phyloP scores from a whole-genome alignment of 495 filamentous ascomycete species.

The Hyphodiscus hymeniophilus region DNA sequence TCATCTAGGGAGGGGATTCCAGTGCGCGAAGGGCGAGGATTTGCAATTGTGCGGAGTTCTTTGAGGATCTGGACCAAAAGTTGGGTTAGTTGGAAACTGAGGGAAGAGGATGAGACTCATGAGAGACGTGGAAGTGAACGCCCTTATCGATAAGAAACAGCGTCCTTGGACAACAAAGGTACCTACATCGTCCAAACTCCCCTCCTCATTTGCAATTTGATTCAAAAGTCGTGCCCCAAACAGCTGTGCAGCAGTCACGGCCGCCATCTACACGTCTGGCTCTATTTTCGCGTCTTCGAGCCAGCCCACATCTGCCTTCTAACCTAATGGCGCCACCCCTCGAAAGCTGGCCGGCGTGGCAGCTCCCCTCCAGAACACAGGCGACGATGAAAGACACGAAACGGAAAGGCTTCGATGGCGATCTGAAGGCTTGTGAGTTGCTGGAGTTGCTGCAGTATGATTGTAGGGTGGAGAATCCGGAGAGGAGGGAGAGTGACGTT shows the following conservation, averaged over 20 bases:
- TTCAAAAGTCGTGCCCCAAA: constrained; percentile 55
- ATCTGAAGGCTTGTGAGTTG: constrained; percentile 63
- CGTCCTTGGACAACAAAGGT: not conserved
- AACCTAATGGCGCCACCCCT: too few relatives aligned
- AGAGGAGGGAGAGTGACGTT: constrained; percentile 43
- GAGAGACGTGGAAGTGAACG: not conserved
- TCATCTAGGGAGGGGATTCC: constrained; percentile 33
- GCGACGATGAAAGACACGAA: constrained; percentile 32
- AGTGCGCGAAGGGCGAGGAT: constrained; percentile 10
- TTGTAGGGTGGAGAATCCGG: constrained; percentile 55
- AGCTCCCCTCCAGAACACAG: constrained; percentile 49
- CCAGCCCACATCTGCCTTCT: too few relatives aligned
- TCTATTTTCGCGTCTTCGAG: too few relatives aligned
- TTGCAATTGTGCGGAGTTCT: constrained; percentile 34
- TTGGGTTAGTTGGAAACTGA: not conserved
- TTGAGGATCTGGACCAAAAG: constrained; percentile 29
- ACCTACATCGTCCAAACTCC: constrained; percentile 58
- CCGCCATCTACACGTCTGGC: too few relatives aligned
- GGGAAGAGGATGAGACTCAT: not conserved
- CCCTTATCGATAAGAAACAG: constrained; percentile 27
- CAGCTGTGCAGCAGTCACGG: constrained; percentile 30
- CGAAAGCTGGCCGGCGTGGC: too few relatives aligned
- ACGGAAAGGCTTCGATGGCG: constrained; percentile 41
- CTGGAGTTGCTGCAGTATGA: constrained; percentile 76
- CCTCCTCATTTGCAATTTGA: constrained; percentile 50